These are phyloP conservation scores for Diddensiella caesifluorescens DNA, from an alignment of 805 yeast species.

Conservation along the genomic window DNA sequence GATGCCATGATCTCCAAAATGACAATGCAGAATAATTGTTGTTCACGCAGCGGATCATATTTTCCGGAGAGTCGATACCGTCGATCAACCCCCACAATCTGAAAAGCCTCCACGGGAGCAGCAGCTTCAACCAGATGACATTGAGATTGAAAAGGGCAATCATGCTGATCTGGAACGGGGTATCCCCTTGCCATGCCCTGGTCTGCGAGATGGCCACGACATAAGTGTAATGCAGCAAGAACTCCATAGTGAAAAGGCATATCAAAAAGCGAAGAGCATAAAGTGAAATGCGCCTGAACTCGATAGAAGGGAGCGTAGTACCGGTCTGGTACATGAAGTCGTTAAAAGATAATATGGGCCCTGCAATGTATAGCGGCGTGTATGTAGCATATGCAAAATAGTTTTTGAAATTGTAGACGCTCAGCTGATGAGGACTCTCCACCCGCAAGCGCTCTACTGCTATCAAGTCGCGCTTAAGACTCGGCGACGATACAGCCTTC, in stretches of 20 bases:
- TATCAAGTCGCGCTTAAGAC: background rate
- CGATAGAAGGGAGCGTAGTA: constrained; percentile 55
- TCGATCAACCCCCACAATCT: constrained; percentile 91
- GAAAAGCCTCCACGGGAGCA: constrained; percentile 95
- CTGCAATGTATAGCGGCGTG: constrained; percentile 89
- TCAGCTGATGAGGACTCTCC: constrained; percentile 47
- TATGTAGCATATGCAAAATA: constrained; percentile 74
- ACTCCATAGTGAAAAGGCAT: constrained; percentile 84
- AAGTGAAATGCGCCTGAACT: constrained; percentile 43
- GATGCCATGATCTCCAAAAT: constrained; percentile 99
- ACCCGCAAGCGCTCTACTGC: constrained; percentile 59
- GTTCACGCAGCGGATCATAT: constrained; percentile 94
- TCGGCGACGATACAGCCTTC: constrained; percentile 1
- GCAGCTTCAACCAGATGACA: constrained; percentile 84
- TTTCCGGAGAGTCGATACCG: constrained; percentile 93
- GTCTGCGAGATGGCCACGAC: constrained; percentile 91
- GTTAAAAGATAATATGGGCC: constrained; percentile 90
- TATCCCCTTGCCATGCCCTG: constrained; percentile 81
- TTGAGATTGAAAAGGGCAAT: constrained; percentile 85
- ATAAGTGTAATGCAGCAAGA: constrained; percentile 77
- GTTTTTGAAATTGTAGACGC: constrained; percentile 58
- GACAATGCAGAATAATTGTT: constrained; percentile 88
- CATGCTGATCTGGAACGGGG: constrained; percentile 94
- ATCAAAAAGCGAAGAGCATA: constrained; percentile 66
- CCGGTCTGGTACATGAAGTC: constrained; percentile 70